These are phyloP conservation scores for Forsythia suspensa DNA, from an alignment of 257 asterid genomes.

Conservation along the genomic window DNA sequence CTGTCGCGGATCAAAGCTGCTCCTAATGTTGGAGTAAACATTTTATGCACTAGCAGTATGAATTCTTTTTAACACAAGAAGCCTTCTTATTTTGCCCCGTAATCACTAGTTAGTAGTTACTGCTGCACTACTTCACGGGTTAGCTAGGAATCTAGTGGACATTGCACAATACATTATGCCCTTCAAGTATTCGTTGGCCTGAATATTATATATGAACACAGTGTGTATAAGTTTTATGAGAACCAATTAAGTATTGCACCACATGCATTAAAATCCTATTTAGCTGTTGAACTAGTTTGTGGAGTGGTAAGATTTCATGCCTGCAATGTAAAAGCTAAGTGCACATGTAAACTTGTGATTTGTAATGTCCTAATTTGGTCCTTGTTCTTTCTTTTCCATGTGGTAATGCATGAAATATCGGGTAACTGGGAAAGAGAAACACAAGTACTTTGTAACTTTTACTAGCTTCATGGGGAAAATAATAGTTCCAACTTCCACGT, in stretches of 20 bases:
- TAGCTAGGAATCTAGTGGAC: background rate
- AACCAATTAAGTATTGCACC: background rate
- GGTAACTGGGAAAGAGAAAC: background rate
- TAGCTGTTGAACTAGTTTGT: background rate
- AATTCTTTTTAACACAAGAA: no score
- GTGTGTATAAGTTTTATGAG: background rate
- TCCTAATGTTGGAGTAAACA: background rate
- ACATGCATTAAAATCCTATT: background rate
- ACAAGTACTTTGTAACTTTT: background rate
- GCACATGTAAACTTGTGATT: background rate
- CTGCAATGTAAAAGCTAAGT: background rate
- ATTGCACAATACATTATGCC: background rate
- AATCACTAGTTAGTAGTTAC: no score
- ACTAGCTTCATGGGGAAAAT: background rate
- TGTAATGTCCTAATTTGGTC: background rate
- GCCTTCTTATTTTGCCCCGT: no score
- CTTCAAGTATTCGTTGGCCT: background rate
- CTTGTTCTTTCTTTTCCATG: background rate
- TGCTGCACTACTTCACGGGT: background rate
- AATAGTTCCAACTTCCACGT: background rate
- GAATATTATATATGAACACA: background rate
- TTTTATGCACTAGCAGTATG: background rate
- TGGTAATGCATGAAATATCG: background rate
- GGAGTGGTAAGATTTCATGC: background rate
- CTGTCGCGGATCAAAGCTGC: background rate